Evolutionary conservation across 208 protist species (phyloP).

Genomic region (Trypanosoma avium): DNA sequence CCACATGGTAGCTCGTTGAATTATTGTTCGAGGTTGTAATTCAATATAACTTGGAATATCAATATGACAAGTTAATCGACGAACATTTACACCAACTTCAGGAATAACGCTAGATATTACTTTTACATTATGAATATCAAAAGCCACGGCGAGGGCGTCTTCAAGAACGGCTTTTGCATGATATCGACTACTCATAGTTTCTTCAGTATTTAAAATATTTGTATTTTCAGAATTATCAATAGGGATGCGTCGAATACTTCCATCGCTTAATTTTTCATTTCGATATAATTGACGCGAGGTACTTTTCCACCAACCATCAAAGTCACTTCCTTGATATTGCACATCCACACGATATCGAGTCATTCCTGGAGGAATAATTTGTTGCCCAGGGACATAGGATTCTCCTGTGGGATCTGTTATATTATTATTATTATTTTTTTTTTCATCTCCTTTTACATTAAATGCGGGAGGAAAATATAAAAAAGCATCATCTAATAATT

Average conservation of each 20-base stretch:
- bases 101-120: constrained; percentile 75
- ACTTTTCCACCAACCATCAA: constrained; percentile 87
- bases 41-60: constrained; percentile 76
- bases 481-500: constrained; percentile 81
- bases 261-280: constrained; percentile 20
- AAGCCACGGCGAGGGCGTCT: constrained; percentile 77
- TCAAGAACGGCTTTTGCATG: constrained; percentile 67
- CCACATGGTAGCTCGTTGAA: constrained; percentile 85
- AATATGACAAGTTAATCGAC: constrained; percentile 81
- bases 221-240: neutral
- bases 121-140: constrained; percentile 55
- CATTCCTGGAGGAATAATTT: constrained; percentile 71
- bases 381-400: constrained; percentile 80
- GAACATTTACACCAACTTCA: constrained; percentile 76
- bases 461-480: constrained; percentile 54
- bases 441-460: neutral
- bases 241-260: constrained; percentile 14
- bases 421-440: no score
- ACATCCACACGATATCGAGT: constrained; percentile 89
- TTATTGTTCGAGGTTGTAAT: constrained; percentile 84
- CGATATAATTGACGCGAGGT: constrained; percentile 31
- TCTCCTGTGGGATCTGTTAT: constrained; percentile 12
- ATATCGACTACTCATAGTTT: constrained; percentile 29
- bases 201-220: neutral
- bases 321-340: constrained; percentile 86